Evolutionary conservation across 2,329 filamentous ascomycete genomes (phyloP).

Genomic region (Claviceps arundinis): DNA sequence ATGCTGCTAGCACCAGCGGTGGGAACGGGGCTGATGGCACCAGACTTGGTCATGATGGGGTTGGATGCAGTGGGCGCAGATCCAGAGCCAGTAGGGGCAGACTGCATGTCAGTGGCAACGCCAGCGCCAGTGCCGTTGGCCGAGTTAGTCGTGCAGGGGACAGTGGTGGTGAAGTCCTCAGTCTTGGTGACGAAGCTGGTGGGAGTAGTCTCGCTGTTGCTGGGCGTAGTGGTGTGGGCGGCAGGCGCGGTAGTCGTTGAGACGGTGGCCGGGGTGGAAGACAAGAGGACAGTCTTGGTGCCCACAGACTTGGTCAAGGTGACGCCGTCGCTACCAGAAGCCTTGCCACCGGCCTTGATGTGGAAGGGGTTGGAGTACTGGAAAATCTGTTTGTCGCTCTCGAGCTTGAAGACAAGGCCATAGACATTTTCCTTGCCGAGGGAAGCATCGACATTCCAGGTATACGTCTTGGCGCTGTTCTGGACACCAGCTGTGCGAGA

Average conservation of each 20-base stretch:
- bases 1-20: constrained; percentile 14
- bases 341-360: constrained; percentile 24
- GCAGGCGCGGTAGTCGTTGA: constrained; percentile 9
- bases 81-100: not conserved
- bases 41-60: constrained; percentile 4
- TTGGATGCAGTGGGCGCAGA: not conserved
- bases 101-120: not conserved
- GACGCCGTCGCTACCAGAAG: constrained; percentile 14
- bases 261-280: constrained; percentile 9
- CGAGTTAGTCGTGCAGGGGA: constrained; percentile 9
- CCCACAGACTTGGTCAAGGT: constrained; percentile 17
- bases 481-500: constrained; percentile 29
- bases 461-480: constrained; percentile 30
- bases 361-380: constrained; percentile 52
- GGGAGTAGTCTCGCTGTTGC: constrained; percentile 8
- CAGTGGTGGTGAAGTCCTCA: constrained; percentile 3
- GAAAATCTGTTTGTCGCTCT: constrained; percentile 34
- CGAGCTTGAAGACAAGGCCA: constrained; percentile 41
- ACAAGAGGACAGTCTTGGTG: constrained; percentile 17
- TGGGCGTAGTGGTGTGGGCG: constrained; percentile 8
- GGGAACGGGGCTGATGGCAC: constrained; percentile 6
- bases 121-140: constrained; percentile 9
- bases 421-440: constrained; percentile 37
- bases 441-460: constrained; percentile 34
- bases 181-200: constrained; percentile 5